A percentile compares a stretch with the other conserved stretches of the same genome.
Conservation (phyloP, 225 moss, liverwort and hornwort genomes). For the Takakia lepidozioides region DNA sequence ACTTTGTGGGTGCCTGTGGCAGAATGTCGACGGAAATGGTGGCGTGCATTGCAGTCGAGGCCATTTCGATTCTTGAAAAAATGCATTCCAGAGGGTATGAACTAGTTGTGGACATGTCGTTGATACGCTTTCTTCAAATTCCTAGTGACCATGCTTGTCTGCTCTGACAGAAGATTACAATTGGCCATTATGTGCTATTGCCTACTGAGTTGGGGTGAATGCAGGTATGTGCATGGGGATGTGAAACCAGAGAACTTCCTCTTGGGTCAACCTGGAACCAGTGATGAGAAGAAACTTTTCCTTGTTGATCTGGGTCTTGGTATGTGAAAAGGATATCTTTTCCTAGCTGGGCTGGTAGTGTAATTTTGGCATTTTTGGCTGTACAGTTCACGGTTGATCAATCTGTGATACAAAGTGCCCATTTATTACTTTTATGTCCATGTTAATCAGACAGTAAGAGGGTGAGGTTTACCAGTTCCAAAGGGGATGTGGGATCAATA, state of each 20-base stretch:
- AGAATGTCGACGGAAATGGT: conserved; percentile 99
- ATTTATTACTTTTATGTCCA: too few relatives aligned
- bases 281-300: conserved; percentile 91
- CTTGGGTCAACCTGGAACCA: conserved; percentile 74
- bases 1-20: conserved; percentile 3
- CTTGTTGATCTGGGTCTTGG: conserved; percentile 97
- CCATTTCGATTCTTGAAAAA: conserved; percentile 96
- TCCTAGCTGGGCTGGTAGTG: too few relatives aligned
- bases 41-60: conserved; percentile 97
- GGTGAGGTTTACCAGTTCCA: too few relatives aligned
- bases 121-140: background rate
- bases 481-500: too few relatives aligned
- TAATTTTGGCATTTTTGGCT: too few relatives aligned
- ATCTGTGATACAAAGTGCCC: too few relatives aligned
- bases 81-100: conserved; percentile 86
- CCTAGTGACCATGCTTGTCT: background rate
- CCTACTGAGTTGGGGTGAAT: background rate
- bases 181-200: too few relatives aligned
- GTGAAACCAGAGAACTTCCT: conserved; percentile 99
- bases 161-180: too few relatives aligned
- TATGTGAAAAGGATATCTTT: conserved; percentile 10
- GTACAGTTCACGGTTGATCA: too few relatives aligned
- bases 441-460: too few relatives aligned
- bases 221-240: conserved; percentile 97
- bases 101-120: background rate